Conservation (phyloP, 352 stramenopile genomes). For the Phytopythium kandeliae region DNA sequence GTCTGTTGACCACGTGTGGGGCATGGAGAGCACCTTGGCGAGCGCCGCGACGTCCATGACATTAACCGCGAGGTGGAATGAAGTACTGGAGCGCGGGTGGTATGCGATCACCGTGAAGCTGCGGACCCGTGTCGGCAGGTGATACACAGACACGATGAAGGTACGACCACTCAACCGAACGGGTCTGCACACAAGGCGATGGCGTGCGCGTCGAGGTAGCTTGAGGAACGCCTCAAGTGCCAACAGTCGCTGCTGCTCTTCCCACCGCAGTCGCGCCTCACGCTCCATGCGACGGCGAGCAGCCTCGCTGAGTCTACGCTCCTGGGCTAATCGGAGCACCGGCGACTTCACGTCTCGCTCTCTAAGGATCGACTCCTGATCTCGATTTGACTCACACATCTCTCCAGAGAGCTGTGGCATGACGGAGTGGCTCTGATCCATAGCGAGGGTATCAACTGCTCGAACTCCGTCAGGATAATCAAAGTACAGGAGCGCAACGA, state of each 20-base stretch:
- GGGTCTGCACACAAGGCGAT: constrained; percentile 37
- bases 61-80: constrained; percentile 28
- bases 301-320: constrained; percentile 41
- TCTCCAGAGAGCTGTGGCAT: neutral
- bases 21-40: constrained; percentile 26
- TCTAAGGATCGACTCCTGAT: neutral
- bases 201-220: constrained; percentile 35
- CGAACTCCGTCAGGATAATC: too few relatives aligned
- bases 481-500: constrained; percentile 62
- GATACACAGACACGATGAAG: constrained; percentile 56
- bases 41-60: constrained; percentile 39
- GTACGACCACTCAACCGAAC: constrained; percentile 26
- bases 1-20: constrained; percentile 37
- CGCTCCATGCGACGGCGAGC: constrained; percentile 37
- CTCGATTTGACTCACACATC: neutral
- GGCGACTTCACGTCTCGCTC: constrained; percentile 2
- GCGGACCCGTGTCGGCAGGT: constrained; percentile 46
- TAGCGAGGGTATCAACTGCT: too few relatives aligned
- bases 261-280: constrained; percentile 37
- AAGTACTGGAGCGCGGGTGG: constrained; percentile 32
- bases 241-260: constrained; percentile 43
- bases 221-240: constrained; percentile 33
- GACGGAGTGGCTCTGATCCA: neutral
- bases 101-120: constrained; percentile 53
- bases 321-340: constrained; percentile 31